Evolutionary conservation across 2,329 filamentous ascomycete species (phyloP).

Genomic region (Fusarium nodosum): DNA sequence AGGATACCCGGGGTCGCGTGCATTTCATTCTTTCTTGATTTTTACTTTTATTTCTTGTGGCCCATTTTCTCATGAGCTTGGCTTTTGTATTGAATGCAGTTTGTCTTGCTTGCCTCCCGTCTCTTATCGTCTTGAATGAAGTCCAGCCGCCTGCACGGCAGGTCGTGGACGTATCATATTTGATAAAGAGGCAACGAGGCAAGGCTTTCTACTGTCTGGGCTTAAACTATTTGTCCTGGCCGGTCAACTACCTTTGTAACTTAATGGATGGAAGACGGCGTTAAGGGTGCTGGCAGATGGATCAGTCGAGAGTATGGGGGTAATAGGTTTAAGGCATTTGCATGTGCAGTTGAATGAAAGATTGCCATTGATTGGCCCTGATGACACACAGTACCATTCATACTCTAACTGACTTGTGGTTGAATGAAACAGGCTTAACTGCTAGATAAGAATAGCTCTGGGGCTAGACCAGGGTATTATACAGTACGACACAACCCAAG

Average conservation of each 20-base stretch:
- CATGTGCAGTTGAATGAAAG: conserved; percentile 4
- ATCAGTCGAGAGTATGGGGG: conserved; percentile 15
- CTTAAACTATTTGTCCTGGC: no score
- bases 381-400: not conserved
- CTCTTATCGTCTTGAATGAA: conserved; percentile 11
- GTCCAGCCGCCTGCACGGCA: not conserved
- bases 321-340: conserved; percentile 12
- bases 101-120: conserved; percentile 9
- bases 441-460: not conserved
- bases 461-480: not conserved
- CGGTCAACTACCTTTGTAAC: not conserved
- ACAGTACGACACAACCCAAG: not conserved
- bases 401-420: not conserved
- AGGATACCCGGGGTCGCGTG: conserved; percentile 42
- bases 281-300: conserved; percentile 14
- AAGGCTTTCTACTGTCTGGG: not conserved
- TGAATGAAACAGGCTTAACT: conserved; percentile 7
- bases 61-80: conserved; percentile 33
- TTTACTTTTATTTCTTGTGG: conserved; percentile 32
- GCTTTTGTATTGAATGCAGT: conserved; percentile 29
- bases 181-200: conserved; percentile 6
- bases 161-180: conserved; percentile 3
- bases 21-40: conserved; percentile 33
- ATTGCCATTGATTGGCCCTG: conserved; percentile 18
- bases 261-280: conserved; percentile 23